These are phyloP conservation scores for Penicillium silybi DNA, from an alignment of 495 filamentous ascomycete genomes.

Conservation along the genomic window DNA sequence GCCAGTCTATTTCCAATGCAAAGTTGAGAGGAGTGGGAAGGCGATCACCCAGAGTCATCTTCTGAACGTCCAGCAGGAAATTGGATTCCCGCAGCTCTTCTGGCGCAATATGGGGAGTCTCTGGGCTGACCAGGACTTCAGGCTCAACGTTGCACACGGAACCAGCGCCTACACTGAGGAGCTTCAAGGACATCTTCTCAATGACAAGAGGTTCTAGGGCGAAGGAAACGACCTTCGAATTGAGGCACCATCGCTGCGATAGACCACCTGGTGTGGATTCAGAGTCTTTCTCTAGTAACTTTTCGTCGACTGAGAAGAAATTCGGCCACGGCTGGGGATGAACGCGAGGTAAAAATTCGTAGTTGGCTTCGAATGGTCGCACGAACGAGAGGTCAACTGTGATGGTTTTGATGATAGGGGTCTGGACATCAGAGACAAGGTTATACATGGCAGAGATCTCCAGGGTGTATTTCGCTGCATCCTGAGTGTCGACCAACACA, in stretches of 20 bases:
- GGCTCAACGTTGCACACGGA: conserved; percentile 44
- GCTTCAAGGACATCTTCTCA: conserved; percentile 54
- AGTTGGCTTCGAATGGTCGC: conserved; percentile 83
- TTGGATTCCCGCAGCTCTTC: conserved; percentile 62
- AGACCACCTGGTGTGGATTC: conserved; percentile 55
- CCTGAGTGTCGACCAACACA: conserved; percentile 32
- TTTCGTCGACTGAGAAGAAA: conserved; percentile 61
- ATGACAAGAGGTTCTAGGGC: conserved; percentile 67
- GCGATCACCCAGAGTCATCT: conserved; percentile 74
- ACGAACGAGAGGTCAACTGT: conserved; percentile 65
- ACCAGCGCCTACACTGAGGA: conserved; percentile 54
- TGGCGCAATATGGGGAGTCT: conserved; percentile 46
- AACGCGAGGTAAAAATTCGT: conserved; percentile 73
- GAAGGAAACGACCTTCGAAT: conserved; percentile 69
- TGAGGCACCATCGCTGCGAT: conserved; percentile 73
- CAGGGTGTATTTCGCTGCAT: conserved; percentile 62
- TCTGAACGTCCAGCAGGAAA: conserved; percentile 71
- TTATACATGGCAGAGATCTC: conserved; percentile 71
- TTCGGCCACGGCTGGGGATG: conserved; percentile 80
- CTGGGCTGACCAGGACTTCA: conserved; percentile 32
- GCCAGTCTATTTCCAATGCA: conserved; percentile 75
- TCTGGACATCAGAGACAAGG: conserved; percentile 75
- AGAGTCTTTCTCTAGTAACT: conserved; percentile 26
- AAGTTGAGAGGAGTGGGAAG: conserved; percentile 66
- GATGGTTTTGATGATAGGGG: conserved; percentile 71